Percentiles rank a stretch among this genome's conserved stretches.
Conservation (phyloP, 441 rosid genomes). For the Daphne laureola region DNA sequence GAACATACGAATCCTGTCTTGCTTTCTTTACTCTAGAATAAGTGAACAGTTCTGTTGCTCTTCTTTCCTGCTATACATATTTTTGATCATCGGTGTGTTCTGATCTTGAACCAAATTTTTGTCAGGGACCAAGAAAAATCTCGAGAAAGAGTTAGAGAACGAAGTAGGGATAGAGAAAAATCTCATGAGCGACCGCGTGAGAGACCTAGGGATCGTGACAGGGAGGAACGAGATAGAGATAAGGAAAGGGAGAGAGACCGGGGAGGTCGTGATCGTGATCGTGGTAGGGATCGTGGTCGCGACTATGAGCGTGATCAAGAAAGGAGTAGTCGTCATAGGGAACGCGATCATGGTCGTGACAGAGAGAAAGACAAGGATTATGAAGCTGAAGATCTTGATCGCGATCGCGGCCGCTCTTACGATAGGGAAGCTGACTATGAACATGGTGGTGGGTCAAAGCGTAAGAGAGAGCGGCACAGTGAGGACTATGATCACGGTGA, state of each 20-base stretch:
- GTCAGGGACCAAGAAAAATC: conserved; percentile 59
- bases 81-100: not conserved
- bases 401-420: conserved; percentile 49
- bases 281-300: conserved; percentile 36
- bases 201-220: conserved; percentile 71
- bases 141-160: conserved; percentile 72
- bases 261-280: conserved; percentile 38
- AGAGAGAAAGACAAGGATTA: conserved; percentile 44
- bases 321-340: conserved; percentile 33
- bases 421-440: conserved; percentile 62
- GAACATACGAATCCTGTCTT: conserved; percentile 1
- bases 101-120: conserved; percentile 6
- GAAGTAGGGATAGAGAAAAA: conserved; percentile 61
- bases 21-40: too few species aligned
- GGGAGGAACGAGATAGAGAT: conserved; percentile 56
- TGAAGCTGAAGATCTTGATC: conserved; percentile 46
- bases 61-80: not conserved
- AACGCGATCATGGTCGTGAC: conserved; percentile 39
- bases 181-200: conserved; percentile 70
- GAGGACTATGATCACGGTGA: conserved; percentile 56
- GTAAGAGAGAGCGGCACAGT: conserved; percentile 41
- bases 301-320: conserved; percentile 33
- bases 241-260: conserved; percentile 41
- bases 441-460: conserved; percentile 55
- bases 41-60: not conserved